A percentile compares a stretch with the other conserved stretches of the same genome.
phyloP scores from a whole-genome alignment of 1,139 yeast genomes.

The Suhomyces choctaworum region DNA sequence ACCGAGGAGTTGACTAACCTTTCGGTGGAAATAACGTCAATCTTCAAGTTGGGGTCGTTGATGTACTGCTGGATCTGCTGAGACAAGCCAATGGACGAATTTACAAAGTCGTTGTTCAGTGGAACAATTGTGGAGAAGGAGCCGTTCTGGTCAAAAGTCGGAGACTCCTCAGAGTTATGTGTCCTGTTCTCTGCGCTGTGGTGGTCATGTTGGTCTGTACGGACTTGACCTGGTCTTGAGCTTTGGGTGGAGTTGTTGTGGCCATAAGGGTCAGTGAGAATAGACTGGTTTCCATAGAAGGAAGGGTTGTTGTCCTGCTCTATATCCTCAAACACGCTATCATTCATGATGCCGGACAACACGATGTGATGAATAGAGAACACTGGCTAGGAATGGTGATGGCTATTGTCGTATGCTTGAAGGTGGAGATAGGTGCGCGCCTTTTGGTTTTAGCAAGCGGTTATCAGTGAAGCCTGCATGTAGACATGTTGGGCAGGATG shows the following conservation, averaged over 20 bases:
- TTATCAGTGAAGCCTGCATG: too few species aligned
- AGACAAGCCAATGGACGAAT: slow-evolving; percentile 42
- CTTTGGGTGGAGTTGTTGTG: not conserved
- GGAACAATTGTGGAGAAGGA: slow-evolving; percentile 7
- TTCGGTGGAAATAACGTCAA: slow-evolving; percentile 40
- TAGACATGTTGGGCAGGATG: too few species aligned
- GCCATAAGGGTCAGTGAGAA: slow-evolving; percentile 32
- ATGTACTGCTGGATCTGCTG: slow-evolving; percentile 35
- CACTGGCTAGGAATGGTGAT: not conserved
- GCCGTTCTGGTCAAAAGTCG: not conserved
- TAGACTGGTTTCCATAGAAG: slow-evolving; percentile 39
- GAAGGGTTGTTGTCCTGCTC: slow-evolving; percentile 54
- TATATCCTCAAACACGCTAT: slow-evolving; percentile 35
- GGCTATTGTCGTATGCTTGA: slow-evolving; percentile 1
- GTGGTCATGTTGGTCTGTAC: slow-evolving; percentile 1
- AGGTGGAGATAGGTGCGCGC: too few species aligned
- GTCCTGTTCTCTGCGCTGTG: not conserved
- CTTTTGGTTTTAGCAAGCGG: too few species aligned
- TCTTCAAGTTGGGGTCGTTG: slow-evolving; percentile 27
- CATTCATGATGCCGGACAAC: slow-evolving; percentile 13
- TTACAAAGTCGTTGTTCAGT: slow-evolving; percentile 22
- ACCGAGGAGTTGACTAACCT: slow-evolving; percentile 40
- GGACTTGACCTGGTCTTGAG: not conserved
- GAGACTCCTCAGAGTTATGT: not conserved
- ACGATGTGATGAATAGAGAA: not conserved